Evolutionary conservation across 2,329 filamentous ascomycete species (phyloP).

Genomic region (Aphanoascus verrucosus): DNA sequence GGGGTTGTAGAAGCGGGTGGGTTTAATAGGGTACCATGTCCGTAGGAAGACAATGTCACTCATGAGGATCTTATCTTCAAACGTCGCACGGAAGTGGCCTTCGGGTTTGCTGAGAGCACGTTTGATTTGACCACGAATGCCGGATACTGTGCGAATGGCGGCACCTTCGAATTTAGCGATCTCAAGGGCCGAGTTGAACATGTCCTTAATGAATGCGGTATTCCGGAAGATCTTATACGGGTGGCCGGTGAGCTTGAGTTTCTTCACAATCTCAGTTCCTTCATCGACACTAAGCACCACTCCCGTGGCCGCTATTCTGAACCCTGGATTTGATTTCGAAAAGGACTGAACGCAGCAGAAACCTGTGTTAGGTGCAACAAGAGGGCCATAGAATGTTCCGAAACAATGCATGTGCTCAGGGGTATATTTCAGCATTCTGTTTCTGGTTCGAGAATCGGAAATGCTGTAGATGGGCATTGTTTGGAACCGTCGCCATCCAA

Average conservation of each 20-base stretch:
- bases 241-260: slow-evolving; percentile 86
- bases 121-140: slow-evolving; percentile 94
- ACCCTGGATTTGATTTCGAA: slow-evolving; percentile 71
- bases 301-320: slow-evolving; percentile 88
- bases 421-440: slow-evolving; percentile 97
- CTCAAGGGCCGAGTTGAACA: slow-evolving; percentile 88
- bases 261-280: slow-evolving; percentile 96
- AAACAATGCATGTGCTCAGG: slow-evolving; percentile 99
- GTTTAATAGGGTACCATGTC: slow-evolving; percentile 93
- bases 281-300: slow-evolving; percentile 92
- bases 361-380: slow-evolving; percentile 90
- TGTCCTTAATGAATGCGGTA: slow-evolving; percentile 96
- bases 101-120: slow-evolving; percentile 86
- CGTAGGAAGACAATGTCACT: slow-evolving; percentile 92
- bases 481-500: slow-evolving; percentile 94
- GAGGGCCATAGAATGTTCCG: slow-evolving; percentile 85
- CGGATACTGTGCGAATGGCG: slow-evolving; percentile 88
- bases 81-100: slow-evolving; percentile 90
- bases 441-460: slow-evolving; percentile 81
- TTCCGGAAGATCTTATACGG: slow-evolving; percentile 99
- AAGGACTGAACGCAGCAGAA: slow-evolving; percentile 91
- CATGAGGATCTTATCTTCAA: slow-evolving; percentile 97
- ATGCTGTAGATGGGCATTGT: slow-evolving; percentile 87
- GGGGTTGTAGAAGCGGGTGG: slow-evolving; percentile 92
- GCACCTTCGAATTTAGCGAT: slow-evolving; percentile 98